These are phyloP conservation scores for Knufia petricola DNA, from an alignment of 2,329 filamentous ascomycete species.

Conservation along the genomic window DNA sequence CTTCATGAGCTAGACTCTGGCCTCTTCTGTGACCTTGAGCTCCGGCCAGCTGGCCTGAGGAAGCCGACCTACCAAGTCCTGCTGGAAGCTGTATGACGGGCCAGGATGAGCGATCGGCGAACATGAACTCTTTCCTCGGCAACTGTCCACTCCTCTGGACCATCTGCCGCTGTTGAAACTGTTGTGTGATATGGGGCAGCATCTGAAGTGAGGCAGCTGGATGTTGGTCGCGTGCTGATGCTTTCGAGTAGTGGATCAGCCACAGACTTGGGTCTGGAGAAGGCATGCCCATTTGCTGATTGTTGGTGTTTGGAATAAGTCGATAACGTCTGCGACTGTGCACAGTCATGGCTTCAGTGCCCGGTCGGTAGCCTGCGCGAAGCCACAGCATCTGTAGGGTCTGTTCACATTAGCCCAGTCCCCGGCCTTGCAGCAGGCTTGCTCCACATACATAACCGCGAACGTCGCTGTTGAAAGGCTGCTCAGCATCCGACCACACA, in stretches of 20 bases:
- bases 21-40: slow-evolving; percentile 33
- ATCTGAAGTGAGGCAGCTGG: slow-evolving; percentile 50
- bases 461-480: slow-evolving; percentile 64
- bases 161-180: slow-evolving; percentile 42
- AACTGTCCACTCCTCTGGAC: slow-evolving; percentile 71
- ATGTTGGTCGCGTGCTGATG: slow-evolving; percentile 63
- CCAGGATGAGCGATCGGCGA: slow-evolving; percentile 83
- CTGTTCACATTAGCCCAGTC: slow-evolving; percentile 40
- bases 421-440: slow-evolving; percentile 41
- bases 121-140: slow-evolving; percentile 85
- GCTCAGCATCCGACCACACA: slow-evolving; percentile 77
- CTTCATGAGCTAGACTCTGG: slow-evolving; percentile 36
- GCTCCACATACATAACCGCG: slow-evolving; percentile 51
- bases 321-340: slow-evolving; percentile 82
- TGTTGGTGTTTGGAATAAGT: slow-evolving; percentile 63
- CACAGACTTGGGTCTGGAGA: slow-evolving; percentile 73
- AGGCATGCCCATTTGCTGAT: slow-evolving; percentile 57
- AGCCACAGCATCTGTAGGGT: slow-evolving; percentile 82
- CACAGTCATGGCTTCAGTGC: slow-evolving; percentile 59
- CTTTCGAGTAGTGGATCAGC: slow-evolving; percentile 80
- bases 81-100: slow-evolving; percentile 65
- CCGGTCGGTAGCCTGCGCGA: slow-evolving; percentile 67
- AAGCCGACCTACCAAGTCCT: slow-evolving; percentile 15
- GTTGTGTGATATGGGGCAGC: slow-evolving; percentile 32
- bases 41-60: slow-evolving; percentile 15